Evolutionary conservation across 1,284 basidiomycete species (phyloP).

Genomic region (Leccinum griseonigrum): DNA sequence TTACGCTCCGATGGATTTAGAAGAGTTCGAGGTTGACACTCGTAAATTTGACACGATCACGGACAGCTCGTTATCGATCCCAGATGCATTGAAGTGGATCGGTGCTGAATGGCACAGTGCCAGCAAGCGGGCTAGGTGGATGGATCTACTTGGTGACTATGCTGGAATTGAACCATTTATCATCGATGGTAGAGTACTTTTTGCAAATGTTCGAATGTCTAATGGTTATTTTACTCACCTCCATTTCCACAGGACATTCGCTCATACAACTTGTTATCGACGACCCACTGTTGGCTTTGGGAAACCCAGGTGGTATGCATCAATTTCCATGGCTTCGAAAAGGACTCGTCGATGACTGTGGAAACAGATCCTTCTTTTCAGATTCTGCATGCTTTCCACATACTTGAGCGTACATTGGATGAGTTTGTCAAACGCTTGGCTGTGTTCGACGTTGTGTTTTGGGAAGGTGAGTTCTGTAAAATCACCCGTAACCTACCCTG

Average conservation of each 20-base stretch:
- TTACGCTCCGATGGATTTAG: slow-evolving; percentile 27
- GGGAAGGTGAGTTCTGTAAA: slow-evolving; percentile 41
- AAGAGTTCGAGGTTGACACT: slow-evolving; percentile 27
- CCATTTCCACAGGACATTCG: slow-evolving; percentile 49
- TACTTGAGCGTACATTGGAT: slow-evolving; percentile 49
- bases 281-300: slow-evolving; percentile 56
- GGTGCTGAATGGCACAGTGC: slow-evolving; percentile 42
- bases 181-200: slow-evolving; percentile 50
- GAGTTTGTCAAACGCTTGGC: slow-evolving; percentile 50
- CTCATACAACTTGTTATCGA: slow-evolving; percentile 57
- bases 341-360: neutral
- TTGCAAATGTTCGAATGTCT: neutral
- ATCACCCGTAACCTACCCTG: neutral
- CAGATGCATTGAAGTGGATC: slow-evolving; percentile 29
- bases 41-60: neutral
- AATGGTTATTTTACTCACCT: slow-evolving; percentile 1
- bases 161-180: slow-evolving; percentile 66
- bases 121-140: slow-evolving; percentile 48
- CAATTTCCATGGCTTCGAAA: neutral
- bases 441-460: slow-evolving; percentile 66
- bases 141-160: slow-evolving; percentile 71
- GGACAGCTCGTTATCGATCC: slow-evolving; percentile 9
- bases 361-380: slow-evolving; percentile 54
- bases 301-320: slow-evolving; percentile 39
- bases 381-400: slow-evolving; percentile 55